phyloP scores from a whole-genome alignment of 1,139 yeast genomes.

The Sugiyamaella grinbergsii region DNA sequence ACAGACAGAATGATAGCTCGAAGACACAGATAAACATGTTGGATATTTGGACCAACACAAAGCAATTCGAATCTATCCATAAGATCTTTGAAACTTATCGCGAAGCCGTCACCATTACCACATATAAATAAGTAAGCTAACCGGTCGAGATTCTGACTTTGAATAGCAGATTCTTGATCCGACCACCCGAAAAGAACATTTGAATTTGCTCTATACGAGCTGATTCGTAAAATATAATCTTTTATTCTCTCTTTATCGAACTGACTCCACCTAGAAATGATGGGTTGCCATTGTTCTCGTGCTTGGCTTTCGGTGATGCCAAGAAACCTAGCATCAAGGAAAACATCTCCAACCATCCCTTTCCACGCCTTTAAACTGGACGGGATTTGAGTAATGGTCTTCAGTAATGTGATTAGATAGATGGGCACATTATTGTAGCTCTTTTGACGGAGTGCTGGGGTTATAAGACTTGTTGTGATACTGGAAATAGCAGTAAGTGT shows the following conservation, averaged over 20 bases:
- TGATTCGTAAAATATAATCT: constrained; percentile 56
- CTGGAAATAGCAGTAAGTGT: constrained; percentile 46
- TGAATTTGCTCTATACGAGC: constrained; percentile 54
- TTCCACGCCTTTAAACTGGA: constrained; percentile 45
- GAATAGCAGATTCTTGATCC: constrained; percentile 62
- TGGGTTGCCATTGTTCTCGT: constrained; percentile 50
- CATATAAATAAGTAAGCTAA: constrained; percentile 63
- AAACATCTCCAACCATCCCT: constrained; percentile 42
- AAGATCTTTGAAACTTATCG: constrained; percentile 53
- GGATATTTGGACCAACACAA: constrained; percentile 44
- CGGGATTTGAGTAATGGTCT: constrained; percentile 31
- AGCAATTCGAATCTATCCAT: constrained; percentile 50
- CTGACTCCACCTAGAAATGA: constrained; percentile 58
- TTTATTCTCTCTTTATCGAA: constrained; percentile 60
- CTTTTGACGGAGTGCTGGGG: constrained; percentile 49
- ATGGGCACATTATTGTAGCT: constrained; percentile 19
- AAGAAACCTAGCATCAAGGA: constrained; percentile 49
- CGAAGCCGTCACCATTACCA: constrained; percentile 60
- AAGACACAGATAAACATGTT: constrained; percentile 54
- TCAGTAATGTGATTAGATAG: constrained; percentile 38
- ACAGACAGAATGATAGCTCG: constrained; percentile 65
- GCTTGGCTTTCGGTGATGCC: constrained; percentile 39
- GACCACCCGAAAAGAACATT: constrained; percentile 67
- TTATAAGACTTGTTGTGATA: constrained; percentile 46
- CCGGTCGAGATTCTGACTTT: constrained; percentile 56